Percentiles rank a stretch among this genome's conserved stretches.
phyloP scores from a whole-genome alignment of 768 basidiomycete species.

The Crepidotus variabilis region DNA sequence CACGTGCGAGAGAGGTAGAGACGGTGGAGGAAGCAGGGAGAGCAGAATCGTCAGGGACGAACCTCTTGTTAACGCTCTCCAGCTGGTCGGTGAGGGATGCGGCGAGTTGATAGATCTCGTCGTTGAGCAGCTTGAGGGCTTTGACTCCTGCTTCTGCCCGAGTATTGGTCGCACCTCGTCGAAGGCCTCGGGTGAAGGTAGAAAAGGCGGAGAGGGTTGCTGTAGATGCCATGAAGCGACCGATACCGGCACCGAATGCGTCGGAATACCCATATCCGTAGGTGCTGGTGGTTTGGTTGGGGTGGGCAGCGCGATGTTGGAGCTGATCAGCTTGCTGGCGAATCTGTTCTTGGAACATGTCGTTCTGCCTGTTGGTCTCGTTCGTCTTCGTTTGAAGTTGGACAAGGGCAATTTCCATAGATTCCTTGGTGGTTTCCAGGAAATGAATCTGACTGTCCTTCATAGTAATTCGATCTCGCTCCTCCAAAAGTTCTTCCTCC shows the following conservation, averaged over 20 bases:
- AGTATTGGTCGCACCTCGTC: constrained; percentile 5
- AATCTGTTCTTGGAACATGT: constrained; percentile 30
- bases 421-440: constrained; percentile 17
- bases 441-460: constrained; percentile 18
- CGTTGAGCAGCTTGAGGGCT: constrained; percentile 29
- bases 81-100: constrained; percentile 37
- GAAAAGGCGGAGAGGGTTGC: constrained; percentile 5
- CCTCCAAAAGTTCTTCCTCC: constrained; percentile 11
- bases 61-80: constrained; percentile 23
- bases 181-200: constrained; percentile 8
- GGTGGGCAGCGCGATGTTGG: constrained; percentile 13
- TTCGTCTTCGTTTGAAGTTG: constrained; percentile 16
- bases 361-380: constrained; percentile 24
- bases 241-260: neutral
- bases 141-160: constrained; percentile 19
- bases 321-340: constrained; percentile 28
- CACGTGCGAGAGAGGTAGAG: constrained; percentile 5
- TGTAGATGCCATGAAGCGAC: constrained; percentile 3
- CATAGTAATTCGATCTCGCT: constrained; percentile 7
- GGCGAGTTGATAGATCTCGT: constrained; percentile 36
- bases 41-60: constrained; percentile 13
- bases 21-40: constrained; percentile 2
- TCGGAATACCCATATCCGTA: constrained; percentile 2
- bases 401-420: constrained; percentile 17
- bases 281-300: constrained; percentile 7